phyloP scores from a whole-genome alignment of 305 asterid species.

The Salvia sclarea region DNA sequence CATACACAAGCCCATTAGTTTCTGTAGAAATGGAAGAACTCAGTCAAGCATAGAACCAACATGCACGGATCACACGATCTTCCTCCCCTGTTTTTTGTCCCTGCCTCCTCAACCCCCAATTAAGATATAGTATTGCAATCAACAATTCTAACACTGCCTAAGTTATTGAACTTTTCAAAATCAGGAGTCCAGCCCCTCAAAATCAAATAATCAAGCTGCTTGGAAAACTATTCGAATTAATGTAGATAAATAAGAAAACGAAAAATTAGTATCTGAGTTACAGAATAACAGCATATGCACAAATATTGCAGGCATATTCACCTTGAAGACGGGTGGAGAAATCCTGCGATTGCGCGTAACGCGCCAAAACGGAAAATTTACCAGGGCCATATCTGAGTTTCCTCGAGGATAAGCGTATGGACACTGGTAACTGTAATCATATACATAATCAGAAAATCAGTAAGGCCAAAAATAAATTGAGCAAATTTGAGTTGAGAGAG shows the following conservation, averaged over 20 bases:
- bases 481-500: neutral
- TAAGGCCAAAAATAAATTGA: neutral
- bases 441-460: constrained; percentile 16
- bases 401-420: constrained; percentile 36
- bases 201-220: neutral
- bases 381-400: constrained; percentile 36
- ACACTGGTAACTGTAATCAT: constrained; percentile 51
- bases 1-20: neutral
- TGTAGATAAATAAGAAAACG: neutral
- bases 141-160: neutral
- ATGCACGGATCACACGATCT: neutral
- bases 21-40: neutral
- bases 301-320: constrained; percentile 16
- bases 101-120: neutral
- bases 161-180: neutral
- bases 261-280: neutral
- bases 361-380: constrained; percentile 47
- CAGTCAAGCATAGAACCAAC: neutral
- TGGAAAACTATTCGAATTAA: neutral
- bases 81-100: no score
- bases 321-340: constrained; percentile 85
- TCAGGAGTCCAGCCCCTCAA: neutral
- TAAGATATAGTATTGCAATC: neutral
- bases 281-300: neutral
- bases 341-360: constrained; percentile 77